Evolutionary conservation across 2,329 filamentous ascomycete species (phyloP).

Genomic region (Sporothrix humicola): DNA sequence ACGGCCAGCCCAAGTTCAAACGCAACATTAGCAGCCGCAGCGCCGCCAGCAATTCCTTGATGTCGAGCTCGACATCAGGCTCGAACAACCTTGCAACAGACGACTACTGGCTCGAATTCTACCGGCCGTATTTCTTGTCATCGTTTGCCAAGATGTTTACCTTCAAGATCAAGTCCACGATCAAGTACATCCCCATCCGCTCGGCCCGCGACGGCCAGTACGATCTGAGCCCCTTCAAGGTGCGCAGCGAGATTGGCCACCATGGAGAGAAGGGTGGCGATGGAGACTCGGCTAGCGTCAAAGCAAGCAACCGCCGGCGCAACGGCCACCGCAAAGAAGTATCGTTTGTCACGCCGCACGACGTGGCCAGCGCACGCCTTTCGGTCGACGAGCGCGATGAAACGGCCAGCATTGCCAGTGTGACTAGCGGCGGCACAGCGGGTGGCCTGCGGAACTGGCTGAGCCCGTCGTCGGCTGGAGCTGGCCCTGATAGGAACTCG

Average conservation of each 20-base stretch:
- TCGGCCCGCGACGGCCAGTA: constrained; percentile 74
- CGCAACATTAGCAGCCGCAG: constrained; percentile 22
- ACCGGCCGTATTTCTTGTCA: constrained; percentile 83
- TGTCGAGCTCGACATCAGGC: constrained; percentile 40
- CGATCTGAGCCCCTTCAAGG: constrained; percentile 86
- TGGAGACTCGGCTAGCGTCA: no score
- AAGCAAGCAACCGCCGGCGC: background rate
- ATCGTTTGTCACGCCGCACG: constrained; percentile 68
- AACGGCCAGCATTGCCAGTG: constrained; percentile 39
- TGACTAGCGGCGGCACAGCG: constrained; percentile 18
- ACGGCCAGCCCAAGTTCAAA: constrained; percentile 1
- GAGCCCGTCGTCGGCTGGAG: constrained; percentile 12
- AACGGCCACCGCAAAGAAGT: constrained; percentile 66
- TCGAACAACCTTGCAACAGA: constrained; percentile 65
- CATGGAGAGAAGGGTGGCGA: constrained; percentile 58
- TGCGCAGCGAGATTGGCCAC: constrained; percentile 63
- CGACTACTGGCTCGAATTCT: constrained; percentile 98
- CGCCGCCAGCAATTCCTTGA: background rate
- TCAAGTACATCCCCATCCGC: constrained; percentile 80
- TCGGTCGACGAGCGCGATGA: constrained; percentile 35
- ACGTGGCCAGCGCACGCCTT: constrained; percentile 42
- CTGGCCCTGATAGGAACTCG: constrained; percentile 39
- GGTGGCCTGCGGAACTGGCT: constrained; percentile 35
- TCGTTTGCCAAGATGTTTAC: constrained; percentile 92
- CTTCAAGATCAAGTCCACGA: constrained; percentile 88